Evolutionary conservation across 164 flowering plant genomes (phyloP).

Genomic region (Sedum album): DNA sequence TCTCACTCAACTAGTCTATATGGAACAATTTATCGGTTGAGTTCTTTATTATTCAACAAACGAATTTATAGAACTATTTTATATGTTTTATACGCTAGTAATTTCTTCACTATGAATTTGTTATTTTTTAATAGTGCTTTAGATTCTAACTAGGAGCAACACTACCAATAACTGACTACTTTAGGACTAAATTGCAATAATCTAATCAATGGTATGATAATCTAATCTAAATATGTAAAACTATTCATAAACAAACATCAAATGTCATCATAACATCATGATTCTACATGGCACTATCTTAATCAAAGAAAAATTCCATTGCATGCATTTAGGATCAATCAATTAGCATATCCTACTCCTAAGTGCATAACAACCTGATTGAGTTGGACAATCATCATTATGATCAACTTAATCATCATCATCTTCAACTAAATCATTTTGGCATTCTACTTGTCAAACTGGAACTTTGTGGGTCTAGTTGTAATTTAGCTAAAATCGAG

Average conservation of each 20-base stretch:
- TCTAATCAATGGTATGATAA: not conserved
- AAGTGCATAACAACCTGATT: not conserved
- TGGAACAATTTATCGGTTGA: too few species aligned
- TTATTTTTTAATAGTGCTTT: not conserved
- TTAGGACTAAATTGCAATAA: not conserved
- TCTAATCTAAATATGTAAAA: not conserved
- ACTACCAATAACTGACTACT: not conserved
- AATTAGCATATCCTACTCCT: not conserved
- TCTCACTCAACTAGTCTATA: too few species aligned
- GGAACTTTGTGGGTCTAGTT: too few species aligned
- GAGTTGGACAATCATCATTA: conserved; percentile 1
- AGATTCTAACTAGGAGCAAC: not conserved
- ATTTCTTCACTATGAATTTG: too few species aligned
- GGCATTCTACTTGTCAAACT: not conserved
- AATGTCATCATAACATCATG: not conserved
- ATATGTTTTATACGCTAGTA: too few species aligned
- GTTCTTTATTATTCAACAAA: too few species aligned
- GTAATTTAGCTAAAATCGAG: not conserved
- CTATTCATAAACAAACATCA: not conserved
- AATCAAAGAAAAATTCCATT: not conserved
- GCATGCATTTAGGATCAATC: conserved; percentile 3
- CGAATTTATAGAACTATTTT: too few species aligned
- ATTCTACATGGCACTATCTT: not conserved
- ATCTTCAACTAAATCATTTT: not conserved
- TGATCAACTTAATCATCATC: conserved; percentile 1